Evolutionary conservation across 2,329 filamentous ascomycete genomes (phyloP).

Genomic region (Clonostachys rhizophaga): DNA sequence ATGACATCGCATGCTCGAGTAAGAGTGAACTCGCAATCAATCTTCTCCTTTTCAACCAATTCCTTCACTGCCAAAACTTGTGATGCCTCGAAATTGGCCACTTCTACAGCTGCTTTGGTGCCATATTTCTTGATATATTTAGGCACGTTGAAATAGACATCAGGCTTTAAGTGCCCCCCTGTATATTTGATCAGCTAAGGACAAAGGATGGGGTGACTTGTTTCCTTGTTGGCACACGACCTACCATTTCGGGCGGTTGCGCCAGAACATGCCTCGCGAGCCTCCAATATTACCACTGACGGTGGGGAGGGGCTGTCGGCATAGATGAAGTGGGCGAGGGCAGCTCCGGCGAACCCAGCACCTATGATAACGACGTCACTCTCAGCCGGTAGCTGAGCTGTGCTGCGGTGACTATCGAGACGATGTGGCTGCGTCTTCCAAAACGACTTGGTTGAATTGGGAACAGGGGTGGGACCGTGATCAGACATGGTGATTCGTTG

Average conservation of each 20-base stretch:
- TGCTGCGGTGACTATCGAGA: slow-evolving; percentile 10
- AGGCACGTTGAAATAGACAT: slow-evolving; percentile 9
- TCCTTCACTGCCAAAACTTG: slow-evolving; percentile 18
- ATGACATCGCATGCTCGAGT: slow-evolving; percentile 31
- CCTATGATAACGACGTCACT: slow-evolving; percentile 7
- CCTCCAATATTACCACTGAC: slow-evolving; percentile 22
- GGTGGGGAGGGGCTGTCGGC: not conserved
- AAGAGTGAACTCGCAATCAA: slow-evolving; percentile 39
- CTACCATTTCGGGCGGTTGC: slow-evolving; percentile 26
- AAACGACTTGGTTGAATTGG: slow-evolving; percentile 4
- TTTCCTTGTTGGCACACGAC: not conserved
- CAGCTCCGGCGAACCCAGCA: slow-evolving; percentile 8
- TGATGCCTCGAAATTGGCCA: slow-evolving; percentile 11
- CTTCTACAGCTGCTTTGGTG: slow-evolving; percentile 8
- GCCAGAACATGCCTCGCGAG: slow-evolving; percentile 25
- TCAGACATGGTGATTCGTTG: too few relatives aligned
- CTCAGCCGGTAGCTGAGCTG: slow-evolving; percentile 5
- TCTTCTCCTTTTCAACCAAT: slow-evolving; percentile 6
- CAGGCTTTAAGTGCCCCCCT: slow-evolving; percentile 14
- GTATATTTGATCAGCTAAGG: not conserved
- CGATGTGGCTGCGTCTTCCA: slow-evolving; percentile 7
- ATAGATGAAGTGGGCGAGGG: slow-evolving; percentile 8
- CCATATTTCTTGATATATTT: slow-evolving; percentile 10
- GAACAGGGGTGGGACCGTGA: too few relatives aligned
- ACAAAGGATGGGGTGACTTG: too few relatives aligned